Evolutionary conservation across 352 stramenopile species (phyloP).

Genomic region (Globisporangium uncinulatum): DNA sequence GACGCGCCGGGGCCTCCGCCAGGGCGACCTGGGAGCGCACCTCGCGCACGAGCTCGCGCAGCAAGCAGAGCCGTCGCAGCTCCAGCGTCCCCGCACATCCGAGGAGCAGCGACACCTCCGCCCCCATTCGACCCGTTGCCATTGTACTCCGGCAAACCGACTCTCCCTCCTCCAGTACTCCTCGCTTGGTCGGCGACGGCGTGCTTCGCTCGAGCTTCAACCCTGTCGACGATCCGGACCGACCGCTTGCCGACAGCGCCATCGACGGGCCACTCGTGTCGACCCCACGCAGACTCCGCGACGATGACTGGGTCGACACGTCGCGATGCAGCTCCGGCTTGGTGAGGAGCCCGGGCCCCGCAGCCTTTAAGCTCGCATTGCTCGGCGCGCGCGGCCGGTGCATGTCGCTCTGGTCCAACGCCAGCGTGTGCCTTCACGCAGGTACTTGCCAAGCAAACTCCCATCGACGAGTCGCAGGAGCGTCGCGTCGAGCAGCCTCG

Average conservation of each 20-base stretch:
- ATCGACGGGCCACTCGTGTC: constrained; percentile 2
- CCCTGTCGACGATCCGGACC: constrained; percentile 9
- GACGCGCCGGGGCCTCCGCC: constrained; percentile 40
- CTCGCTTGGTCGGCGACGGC: constrained; percentile 50
- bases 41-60: constrained; percentile 56
- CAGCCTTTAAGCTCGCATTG: constrained; percentile 24
- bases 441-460: constrained; percentile 41
- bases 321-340: constrained; percentile 42
- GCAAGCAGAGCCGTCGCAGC: constrained; percentile 70
- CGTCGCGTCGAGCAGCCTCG: constrained; percentile 35
- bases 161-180: constrained; percentile 11
- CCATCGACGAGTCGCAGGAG: constrained; percentile 40
- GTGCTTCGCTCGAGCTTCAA: constrained; percentile 27
- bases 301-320: constrained; percentile 37
- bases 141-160: constrained; percentile 15
- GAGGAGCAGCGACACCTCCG: constrained; percentile 11
- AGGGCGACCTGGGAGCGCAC: constrained; percentile 41
- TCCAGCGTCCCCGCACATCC: constrained; percentile 40
- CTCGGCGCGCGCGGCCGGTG: constrained; percentile 21
- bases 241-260: constrained; percentile 5
- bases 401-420: constrained; percentile 10
- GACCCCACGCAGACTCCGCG: constrained; percentile 26
- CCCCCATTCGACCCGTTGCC: constrained; percentile 14
- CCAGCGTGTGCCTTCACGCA: constrained; percentile 45
- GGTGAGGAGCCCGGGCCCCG: constrained; percentile 18